A percentile compares a stretch with the other conserved stretches of the same genome.
phyloP scores from a whole-genome alignment of 352 stramenopile species.

The Phytophthora sp. region DNA sequence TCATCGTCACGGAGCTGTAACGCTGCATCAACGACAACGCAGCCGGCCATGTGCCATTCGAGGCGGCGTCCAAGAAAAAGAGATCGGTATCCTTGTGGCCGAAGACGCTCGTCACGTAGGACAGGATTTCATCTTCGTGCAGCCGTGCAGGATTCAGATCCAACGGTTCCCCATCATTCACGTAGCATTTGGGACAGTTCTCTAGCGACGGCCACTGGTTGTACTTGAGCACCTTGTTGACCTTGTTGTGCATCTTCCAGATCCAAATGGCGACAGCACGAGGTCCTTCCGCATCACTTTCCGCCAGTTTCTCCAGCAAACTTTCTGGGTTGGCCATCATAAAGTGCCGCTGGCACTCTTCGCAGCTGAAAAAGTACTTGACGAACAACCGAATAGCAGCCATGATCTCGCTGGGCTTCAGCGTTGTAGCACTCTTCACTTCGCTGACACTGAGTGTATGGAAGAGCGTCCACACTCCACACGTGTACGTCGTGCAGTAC shows the following conservation, averaged over 20 bases:
- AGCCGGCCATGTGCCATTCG: conserved; percentile 42
- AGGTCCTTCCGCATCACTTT: conserved; percentile 45
- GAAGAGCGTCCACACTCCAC: conserved; percentile 81
- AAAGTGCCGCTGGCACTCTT: conserved; percentile 78
- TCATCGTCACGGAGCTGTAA: conserved; percentile 41
- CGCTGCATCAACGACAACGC: conserved; percentile 44
- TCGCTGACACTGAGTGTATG: conserved; percentile 65
- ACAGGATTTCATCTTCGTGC: conserved; percentile 51
- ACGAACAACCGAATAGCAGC: conserved; percentile 71
- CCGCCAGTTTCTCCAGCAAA: conserved; percentile 51
- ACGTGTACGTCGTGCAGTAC: conserved; percentile 79
- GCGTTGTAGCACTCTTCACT: conserved; percentile 28
- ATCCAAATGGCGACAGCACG: conserved; percentile 70
- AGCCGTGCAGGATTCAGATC: conserved; percentile 55
- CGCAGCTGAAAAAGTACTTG: conserved; percentile 82
- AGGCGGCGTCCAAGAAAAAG: conserved; percentile 51
- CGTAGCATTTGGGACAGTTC: conserved; percentile 60
- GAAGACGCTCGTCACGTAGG: conserved; percentile 60
- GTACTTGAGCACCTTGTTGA: conserved; percentile 83
- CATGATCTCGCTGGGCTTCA: conserved; percentile 66
- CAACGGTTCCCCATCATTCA: conserved; percentile 45
- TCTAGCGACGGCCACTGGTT: conserved; percentile 57
- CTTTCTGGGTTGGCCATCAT: conserved; percentile 65
- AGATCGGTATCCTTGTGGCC: conserved; percentile 52
- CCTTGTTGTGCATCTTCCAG: conserved; percentile 86